Evolutionary conservation across 2,329 filamentous ascomycete genomes (phyloP), one percentile per base, ranked within the genome.

Genomic region (Fusarium sp.): DNA sequence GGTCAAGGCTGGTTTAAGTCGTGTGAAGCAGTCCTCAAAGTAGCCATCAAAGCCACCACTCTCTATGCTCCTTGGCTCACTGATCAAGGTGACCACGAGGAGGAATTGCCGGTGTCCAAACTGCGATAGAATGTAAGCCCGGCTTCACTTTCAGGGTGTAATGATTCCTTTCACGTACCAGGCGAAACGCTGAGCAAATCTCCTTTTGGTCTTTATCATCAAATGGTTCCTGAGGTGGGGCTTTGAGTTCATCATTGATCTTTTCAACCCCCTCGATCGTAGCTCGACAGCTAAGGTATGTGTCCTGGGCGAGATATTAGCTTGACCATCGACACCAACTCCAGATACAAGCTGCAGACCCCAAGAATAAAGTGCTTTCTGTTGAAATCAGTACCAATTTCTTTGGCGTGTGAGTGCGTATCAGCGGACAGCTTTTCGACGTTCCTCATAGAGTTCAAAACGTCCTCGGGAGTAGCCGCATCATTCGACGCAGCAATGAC

Each of bases 1-100:
- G 8, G 4, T 23, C 51, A 70, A 27, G 8, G 25, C 44, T 10
- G 67, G 55, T 4, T 18, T 40, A 23, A 64, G 60, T 18, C 36
- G 29, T 8, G 57, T 27, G 33, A 69, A 60, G 42, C 67, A 69
- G n/a, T 68, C 54, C 20, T 58, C 50, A 55, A 69, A 69, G 4
- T 59, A 64, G n/a, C 59, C 38, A 23, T 54, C 46, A 20, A 69
- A 61, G n/a, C 59, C 58, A 16, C 59, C 59, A 16, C 29, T 55
- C 14, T 55, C 16, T 54, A 69, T 16, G n/a, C 44, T 60, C n/a
- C 46, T 25, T 4, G 34, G 29, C 44, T 64, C 33, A 16, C 40
- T 58, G 18, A 40, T 38, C 13, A 70, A 34, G 6, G 49, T 29
- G 6, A 61, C 38, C 5, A 58, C 11, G 9, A 70, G 64, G 9